Evolutionary conservation across 768 basidiomycete genomes (phyloP).

Genomic region (Asterophora parasitica): DNA sequence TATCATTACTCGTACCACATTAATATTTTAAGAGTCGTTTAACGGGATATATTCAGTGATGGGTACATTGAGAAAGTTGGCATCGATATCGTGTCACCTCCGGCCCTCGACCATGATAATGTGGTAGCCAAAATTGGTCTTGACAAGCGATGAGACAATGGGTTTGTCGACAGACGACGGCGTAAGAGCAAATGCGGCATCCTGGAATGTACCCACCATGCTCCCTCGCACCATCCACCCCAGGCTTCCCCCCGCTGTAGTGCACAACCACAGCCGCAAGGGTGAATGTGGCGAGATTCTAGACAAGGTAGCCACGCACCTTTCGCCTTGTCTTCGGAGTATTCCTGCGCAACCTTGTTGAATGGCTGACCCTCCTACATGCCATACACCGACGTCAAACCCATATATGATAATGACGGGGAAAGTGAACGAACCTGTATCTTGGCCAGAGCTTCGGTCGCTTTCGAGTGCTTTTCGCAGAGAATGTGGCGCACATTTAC

Average conservation of each 20-base stretch:
- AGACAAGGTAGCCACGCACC: conserved; percentile 31
- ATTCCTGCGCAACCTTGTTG: conserved; percentile 86
- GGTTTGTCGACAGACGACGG: conserved; percentile 84
- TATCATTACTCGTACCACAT: conserved; percentile 1
- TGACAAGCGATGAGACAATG: conserved; percentile 63
- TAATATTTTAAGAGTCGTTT: too few relatives aligned
- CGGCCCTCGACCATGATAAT: conserved; percentile 91
- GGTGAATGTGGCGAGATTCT: background rate
- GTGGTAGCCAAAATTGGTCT: conserved; percentile 83
- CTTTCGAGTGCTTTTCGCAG: conserved; percentile 84
- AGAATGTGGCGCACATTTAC: conserved; percentile 85
- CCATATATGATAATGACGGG: background rate
- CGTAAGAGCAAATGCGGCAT: conserved; percentile 77
- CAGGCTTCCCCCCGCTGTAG: conserved; percentile 72
- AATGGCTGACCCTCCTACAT: conserved; percentile 69
- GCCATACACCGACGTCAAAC: background rate
- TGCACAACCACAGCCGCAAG: background rate
- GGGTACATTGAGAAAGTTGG: background rate
- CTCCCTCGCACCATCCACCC: conserved; percentile 86
- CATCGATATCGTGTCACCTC: conserved; percentile 32
- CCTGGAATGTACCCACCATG: conserved; percentile 88
- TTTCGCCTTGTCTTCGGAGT: conserved; percentile 90
- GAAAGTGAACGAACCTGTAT: conserved; percentile 64
- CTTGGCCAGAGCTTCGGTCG: conserved; percentile 71
- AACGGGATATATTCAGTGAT: too few relatives aligned